These are phyloP conservation scores for Phialemoniopsis sp. DNA, from an alignment of 2,329 filamentous ascomycete species.

Conservation along the genomic window DNA sequence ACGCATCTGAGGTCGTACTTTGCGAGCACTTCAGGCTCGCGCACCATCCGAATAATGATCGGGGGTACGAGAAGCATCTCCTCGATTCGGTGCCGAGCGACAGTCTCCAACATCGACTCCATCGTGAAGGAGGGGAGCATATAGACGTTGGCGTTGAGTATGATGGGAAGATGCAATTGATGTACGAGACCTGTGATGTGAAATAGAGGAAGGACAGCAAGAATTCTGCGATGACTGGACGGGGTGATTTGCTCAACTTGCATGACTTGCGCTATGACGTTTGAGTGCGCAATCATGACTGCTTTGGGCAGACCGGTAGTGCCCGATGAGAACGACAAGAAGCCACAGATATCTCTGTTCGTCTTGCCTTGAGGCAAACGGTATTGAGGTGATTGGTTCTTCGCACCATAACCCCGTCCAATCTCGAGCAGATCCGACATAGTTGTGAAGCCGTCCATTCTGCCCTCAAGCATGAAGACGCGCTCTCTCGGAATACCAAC, in stretches of 20 bases:
- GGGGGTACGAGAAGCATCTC: conserved; percentile 53
- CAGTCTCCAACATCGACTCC: conserved; percentile 48
- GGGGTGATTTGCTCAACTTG: conserved; percentile 52
- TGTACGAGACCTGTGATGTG: conserved; percentile 52
- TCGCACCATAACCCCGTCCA: too few relatives aligned
- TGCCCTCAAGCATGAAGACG: conserved; percentile 52
- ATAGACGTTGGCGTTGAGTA: conserved; percentile 62
- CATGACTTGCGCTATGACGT: conserved; percentile 56
- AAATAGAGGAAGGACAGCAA: conserved; percentile 17
- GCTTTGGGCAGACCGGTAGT: conserved; percentile 60
- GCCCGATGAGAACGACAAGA: conserved; percentile 46
- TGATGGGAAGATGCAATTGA: conserved; percentile 56
- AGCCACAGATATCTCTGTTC: conserved; percentile 21
- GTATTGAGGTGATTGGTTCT: too few relatives aligned
- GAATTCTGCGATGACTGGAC: conserved; percentile 17
- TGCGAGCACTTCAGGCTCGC: conserved; percentile 46
- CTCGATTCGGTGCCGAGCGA: conserved; percentile 45
- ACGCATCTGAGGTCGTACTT: conserved; percentile 54
- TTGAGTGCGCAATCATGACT: conserved; percentile 51
- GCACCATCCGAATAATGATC: conserved; percentile 51
- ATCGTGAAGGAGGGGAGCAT: conserved; percentile 64
- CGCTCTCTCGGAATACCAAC: conserved; percentile 56
- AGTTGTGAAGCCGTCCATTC: too few relatives aligned
- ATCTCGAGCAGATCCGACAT: too few relatives aligned
- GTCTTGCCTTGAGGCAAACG: too few relatives aligned